Base-by-base conservation (phyloP, 345 rosid species). In the Ricinus communis region DNA sequence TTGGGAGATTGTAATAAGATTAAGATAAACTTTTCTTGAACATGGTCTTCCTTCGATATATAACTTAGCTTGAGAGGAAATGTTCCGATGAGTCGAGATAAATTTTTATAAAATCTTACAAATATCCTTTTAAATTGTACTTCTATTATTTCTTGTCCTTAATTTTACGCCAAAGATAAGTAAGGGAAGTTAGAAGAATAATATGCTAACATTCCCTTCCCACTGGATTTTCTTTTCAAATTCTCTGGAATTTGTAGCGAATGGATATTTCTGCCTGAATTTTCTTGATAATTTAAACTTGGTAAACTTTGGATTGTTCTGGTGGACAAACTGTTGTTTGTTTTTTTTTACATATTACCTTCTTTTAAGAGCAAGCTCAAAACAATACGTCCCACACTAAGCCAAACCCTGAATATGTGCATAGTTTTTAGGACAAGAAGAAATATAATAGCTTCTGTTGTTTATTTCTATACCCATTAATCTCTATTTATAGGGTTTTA, bases 201-300 rank as follows among this genome's bases (percentile, higher is more conserved):
- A 57, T 45, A 18, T 18, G 25, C 61, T 53, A 5, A 6, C n/a
- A n/a, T n/a, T n/a, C n/a, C n/a, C 22, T 33, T 53, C 14, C 16
- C 24, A 4, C 4, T 18, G 21, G 22, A 50, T 18, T 1, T 60
- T 1, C 33, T 22, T 52, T 66, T 8, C 3, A 55, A 24, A 38
- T 25, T 68, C 12, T 46, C 9, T 40, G 2, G 38, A 68, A 38
- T 12, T 38, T 24, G n/a, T n/a, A 43, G 22, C 10, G 6, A 22
- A 62, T 21, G 51, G n/a, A 15, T 12, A 38, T 38, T 68, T 51
- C 4, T n/a, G 12, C 19, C 50, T 40, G 21, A 55, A 40, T 52
- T 67, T 52, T 38, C 56, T 15, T 68, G 51, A 51, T 40, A 51
- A 24, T 54, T 68, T 16, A 38, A 25, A 36, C 52, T 62, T 2